A percentile compares a stretch with the other conserved stretches of the same genome.
Conservation (phyloP, 176 grass and related monocot genomes). For the Elymus sibiricus region DNA sequence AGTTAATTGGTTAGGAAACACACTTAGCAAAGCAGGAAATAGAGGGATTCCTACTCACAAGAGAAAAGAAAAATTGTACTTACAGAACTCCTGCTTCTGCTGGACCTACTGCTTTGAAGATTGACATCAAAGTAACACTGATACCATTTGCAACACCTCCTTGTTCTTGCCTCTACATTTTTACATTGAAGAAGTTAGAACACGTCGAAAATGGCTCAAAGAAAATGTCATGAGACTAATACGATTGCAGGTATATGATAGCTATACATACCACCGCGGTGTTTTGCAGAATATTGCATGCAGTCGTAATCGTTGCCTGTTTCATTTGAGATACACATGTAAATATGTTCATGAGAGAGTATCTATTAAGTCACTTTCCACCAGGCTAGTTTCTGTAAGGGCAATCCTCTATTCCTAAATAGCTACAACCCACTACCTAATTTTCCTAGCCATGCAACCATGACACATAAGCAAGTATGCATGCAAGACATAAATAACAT, state of each 20-base stretch:
- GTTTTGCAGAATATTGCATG: constrained; percentile 56
- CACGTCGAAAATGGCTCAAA: background rate
- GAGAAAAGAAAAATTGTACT: background rate
- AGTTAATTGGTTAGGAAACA: background rate
- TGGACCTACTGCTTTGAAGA: constrained; percentile 60
- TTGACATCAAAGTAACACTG: constrained; percentile 56
- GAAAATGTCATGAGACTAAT: background rate
- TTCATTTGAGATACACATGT: constrained; percentile 21
- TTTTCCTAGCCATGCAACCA: too few species aligned
- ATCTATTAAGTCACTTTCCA: background rate
- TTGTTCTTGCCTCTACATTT: constrained; percentile 50
- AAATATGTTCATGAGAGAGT: background rate
- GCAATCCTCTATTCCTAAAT: too few species aligned
- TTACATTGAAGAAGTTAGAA: background rate
- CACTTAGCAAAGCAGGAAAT: background rate
- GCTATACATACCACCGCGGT: constrained; percentile 42
- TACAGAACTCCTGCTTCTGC: constrained; percentile 60
- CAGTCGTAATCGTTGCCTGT: constrained; percentile 59
- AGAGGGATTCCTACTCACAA: background rate
- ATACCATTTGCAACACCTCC: constrained; percentile 66
- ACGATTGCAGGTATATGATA: background rate
- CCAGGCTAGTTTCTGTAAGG: background rate
- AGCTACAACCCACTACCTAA: too few species aligned
- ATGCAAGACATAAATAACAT: too few species aligned
- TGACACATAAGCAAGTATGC: too few species aligned